Conservation (phyloP, 2,329 filamentous ascomycete genomes). For the Epichloe glyceriae region DNA sequence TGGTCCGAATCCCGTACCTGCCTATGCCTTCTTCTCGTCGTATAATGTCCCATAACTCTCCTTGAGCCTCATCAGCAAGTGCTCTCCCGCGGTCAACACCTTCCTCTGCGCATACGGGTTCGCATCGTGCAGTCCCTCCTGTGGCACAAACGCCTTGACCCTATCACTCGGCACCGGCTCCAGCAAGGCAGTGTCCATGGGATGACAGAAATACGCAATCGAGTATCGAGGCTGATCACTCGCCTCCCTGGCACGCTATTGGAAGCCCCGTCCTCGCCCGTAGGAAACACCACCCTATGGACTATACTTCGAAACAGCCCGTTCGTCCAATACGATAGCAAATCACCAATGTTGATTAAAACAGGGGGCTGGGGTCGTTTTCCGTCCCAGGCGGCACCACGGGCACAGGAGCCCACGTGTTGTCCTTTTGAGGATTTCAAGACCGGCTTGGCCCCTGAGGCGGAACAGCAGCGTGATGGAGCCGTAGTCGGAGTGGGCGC, state of each 20-base stretch:
- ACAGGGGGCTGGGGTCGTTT: slow-evolving; percentile 52
- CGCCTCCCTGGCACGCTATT: slow-evolving; percentile 27
- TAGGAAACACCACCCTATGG: slow-evolving; percentile 68
- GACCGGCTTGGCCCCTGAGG: slow-evolving; percentile 66
- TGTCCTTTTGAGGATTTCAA: slow-evolving; percentile 62
- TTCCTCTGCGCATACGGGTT: slow-evolving; percentile 40
- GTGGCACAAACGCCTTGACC: slow-evolving; percentile 30
- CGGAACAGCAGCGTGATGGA: slow-evolving; percentile 70
- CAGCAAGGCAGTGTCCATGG: slow-evolving; percentile 38
- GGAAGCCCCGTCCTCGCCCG: slow-evolving; percentile 7
- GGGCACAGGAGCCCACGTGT: slow-evolving; percentile 49
- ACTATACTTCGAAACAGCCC: slow-evolving; percentile 78
- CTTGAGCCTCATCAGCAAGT: slow-evolving; percentile 46
- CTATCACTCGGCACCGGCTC: slow-evolving; percentile 47
- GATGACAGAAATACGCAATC: slow-evolving; percentile 58
- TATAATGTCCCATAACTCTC: slow-evolving; percentile 47
- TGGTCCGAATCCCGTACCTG: not conserved
- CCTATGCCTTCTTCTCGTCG: slow-evolving; percentile 19
- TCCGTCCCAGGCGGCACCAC: slow-evolving; percentile 51
- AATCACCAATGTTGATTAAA: slow-evolving; percentile 62
- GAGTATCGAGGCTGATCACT: slow-evolving; percentile 44
- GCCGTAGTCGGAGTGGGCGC: slow-evolving; percentile 83
- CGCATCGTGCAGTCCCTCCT: slow-evolving; percentile 16
- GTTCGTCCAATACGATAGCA: slow-evolving; percentile 78
- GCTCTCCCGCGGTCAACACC: slow-evolving; percentile 50